Evolutionary conservation across 2,329 filamentous ascomycete species (phyloP).

Genomic region (Sporothrix inflata): DNA sequence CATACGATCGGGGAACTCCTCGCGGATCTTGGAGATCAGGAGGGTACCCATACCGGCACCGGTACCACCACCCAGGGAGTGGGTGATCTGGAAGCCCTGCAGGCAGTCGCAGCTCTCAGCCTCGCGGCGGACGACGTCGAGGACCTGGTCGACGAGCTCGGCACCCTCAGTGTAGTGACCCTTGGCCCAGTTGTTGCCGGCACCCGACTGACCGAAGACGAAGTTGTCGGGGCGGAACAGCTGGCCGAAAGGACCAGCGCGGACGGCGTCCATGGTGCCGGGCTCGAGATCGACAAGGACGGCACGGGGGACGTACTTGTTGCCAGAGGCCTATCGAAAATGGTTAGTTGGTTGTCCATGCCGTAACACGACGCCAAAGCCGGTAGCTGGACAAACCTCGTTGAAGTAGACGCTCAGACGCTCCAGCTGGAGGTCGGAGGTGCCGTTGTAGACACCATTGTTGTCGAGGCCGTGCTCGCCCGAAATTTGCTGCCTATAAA

Average conservation of each 20-base stretch:
- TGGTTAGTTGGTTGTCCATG: neutral
- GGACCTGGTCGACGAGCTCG: constrained; percentile 96
- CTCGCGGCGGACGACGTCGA: constrained; percentile 98
- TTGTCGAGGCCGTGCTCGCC: constrained; percentile 96
- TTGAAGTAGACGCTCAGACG: constrained; percentile 76
- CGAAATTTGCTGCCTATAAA: constrained; percentile 74
- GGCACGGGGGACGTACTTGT: constrained; percentile 99
- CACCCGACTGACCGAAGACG: constrained; percentile 98
- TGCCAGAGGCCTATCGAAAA: constrained; percentile 74
- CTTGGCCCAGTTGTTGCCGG: constrained; percentile 99
- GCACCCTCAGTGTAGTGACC: constrained; percentile 99
- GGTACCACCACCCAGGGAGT: constrained; percentile 99
- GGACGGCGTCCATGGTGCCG: constrained; percentile 99
- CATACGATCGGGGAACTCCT: constrained; percentile 99
- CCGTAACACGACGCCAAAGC: neutral
- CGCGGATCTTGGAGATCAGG: constrained; percentile 99
- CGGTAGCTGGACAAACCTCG: constrained; percentile 49
- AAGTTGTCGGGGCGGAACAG: constrained; percentile 99
- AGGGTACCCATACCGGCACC: constrained; percentile 99
- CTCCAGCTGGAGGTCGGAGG: constrained; percentile 98
- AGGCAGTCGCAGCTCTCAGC: constrained; percentile 99
- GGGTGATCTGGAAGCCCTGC: constrained; percentile 99
- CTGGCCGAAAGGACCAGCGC: constrained; percentile 95
- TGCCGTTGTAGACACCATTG: constrained; percentile 97
- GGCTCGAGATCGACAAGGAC: constrained; percentile 99